phyloP scores from a whole-genome alignment of 345 rosid genomes.

The Citrus reticulata region DNA sequence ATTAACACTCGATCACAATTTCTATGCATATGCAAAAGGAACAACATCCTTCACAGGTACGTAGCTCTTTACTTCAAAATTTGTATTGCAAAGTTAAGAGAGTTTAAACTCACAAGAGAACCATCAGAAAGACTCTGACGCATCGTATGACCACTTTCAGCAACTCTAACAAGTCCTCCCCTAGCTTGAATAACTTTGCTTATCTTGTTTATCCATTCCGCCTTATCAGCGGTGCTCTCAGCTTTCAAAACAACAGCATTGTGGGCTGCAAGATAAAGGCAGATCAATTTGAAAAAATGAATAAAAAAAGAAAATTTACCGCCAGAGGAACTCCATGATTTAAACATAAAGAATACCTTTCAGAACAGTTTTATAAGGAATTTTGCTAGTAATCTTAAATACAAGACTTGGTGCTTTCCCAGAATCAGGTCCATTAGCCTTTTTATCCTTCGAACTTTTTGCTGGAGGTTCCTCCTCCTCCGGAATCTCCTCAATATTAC shows the following conservation, averaged over 20 bases:
- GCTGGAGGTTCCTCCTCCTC: slow-evolving; percentile 75
- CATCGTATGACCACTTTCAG: slow-evolving; percentile 47
- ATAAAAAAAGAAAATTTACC: not conserved
- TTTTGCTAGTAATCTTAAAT: slow-evolving; percentile 83
- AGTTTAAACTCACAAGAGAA: slow-evolving; percentile 65
- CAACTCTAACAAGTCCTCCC: slow-evolving; percentile 57
- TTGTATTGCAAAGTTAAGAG: not conserved
- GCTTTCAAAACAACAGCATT: slow-evolving; percentile 83
- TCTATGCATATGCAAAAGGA: not conserved
- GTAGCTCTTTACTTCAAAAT: not conserved
- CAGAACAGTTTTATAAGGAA: slow-evolving; percentile 86
- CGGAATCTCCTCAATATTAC: slow-evolving; percentile 70
- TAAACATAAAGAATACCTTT: slow-evolving; percentile 42
- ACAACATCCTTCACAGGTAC: not conserved
- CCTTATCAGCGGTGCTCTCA: slow-evolving; percentile 78
- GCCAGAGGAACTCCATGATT: not conserved
- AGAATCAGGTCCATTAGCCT: slow-evolving; percentile 74
- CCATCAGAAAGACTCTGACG: slow-evolving; percentile 94
- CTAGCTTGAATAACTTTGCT: slow-evolving; percentile 60
- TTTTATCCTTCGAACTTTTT: slow-evolving; percentile 79
- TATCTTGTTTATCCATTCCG: slow-evolving; percentile 81
- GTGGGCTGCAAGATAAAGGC: slow-evolving; percentile 54
- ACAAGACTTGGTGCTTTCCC: slow-evolving; percentile 61
- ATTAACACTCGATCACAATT: not conserved
- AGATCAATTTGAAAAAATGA: not conserved